Evolutionary conservation across 495 filamentous ascomycete genomes (phyloP).

Genomic region (Cryomyces minteri): DNA sequence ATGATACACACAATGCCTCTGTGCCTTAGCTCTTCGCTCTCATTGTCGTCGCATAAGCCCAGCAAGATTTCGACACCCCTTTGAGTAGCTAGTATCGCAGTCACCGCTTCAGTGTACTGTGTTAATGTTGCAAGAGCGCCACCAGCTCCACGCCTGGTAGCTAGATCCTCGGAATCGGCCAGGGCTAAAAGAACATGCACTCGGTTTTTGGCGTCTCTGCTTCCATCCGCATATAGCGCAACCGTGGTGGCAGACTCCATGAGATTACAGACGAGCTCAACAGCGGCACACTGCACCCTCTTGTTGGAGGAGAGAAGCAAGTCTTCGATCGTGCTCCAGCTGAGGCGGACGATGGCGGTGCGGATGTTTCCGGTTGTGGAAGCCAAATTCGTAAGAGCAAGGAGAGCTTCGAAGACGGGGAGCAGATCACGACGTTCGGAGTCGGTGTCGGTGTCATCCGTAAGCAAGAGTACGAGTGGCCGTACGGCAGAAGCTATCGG

Average conservation of each 20-base stretch:
- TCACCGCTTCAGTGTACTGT: slow-evolving; percentile 52
- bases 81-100: slow-evolving; percentile 46
- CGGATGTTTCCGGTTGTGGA: slow-evolving; percentile 53
- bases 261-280: slow-evolving; percentile 84
- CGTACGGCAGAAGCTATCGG: slow-evolving; percentile 60
- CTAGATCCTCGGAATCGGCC: slow-evolving; percentile 63
- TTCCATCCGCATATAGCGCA: slow-evolving; percentile 54
- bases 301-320: slow-evolving; percentile 57
- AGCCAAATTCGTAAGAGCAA: slow-evolving; percentile 87
- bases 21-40: slow-evolving; percentile 55
- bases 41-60: slow-evolving; percentile 60
- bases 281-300: slow-evolving; percentile 64
- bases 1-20: slow-evolving; percentile 59
- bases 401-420: slow-evolving; percentile 71
- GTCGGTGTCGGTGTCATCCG: slow-evolving; percentile 33
- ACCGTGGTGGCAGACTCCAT: slow-evolving; percentile 32
- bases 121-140: slow-evolving; percentile 76
- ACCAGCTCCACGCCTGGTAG: slow-evolving; percentile 66
- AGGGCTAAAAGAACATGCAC: slow-evolving; percentile 73
- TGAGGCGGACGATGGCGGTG: slow-evolving; percentile 43
- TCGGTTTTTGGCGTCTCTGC: slow-evolving; percentile 44
- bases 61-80: slow-evolving; percentile 53
- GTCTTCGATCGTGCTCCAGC: slow-evolving; percentile 61
- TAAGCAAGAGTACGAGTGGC: slow-evolving; percentile 55
- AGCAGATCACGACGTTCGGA: slow-evolving; percentile 48